Evolutionary conservation across 495 filamentous ascomycete genomes (phyloP).

Genomic region (Annulohypoxylon nitens): DNA sequence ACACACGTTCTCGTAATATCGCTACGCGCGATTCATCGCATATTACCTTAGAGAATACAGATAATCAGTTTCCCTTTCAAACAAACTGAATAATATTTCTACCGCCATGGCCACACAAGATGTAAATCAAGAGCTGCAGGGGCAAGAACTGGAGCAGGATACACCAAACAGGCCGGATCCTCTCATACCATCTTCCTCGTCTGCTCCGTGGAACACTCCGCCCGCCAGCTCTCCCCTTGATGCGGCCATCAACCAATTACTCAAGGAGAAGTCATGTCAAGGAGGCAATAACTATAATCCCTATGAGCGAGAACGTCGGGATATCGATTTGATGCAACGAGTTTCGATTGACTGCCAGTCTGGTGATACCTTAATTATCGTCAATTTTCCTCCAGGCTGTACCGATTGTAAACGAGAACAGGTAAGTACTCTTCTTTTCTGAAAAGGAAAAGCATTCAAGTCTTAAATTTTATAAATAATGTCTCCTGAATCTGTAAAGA

Average conservation of each 20-base stretch:
- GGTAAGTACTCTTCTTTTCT: conserved; percentile 34
- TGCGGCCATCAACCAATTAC: conserved; percentile 25
- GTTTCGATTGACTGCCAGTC: conserved; percentile 53
- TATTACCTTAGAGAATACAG: not conserved
- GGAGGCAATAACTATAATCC: conserved; percentile 6
- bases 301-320: conserved; percentile 35
- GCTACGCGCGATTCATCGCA: not conserved
- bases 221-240: conserved; percentile 17
- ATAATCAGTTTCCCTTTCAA: not conserved
- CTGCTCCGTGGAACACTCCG: not conserved
- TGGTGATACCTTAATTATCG: conserved; percentile 68
- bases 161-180: not conserved
- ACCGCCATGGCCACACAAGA: conserved; percentile 11
- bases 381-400: conserved; percentile 61
- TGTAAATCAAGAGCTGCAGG: not conserved
- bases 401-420: conserved; percentile 40
- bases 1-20: not conserved
- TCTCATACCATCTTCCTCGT: not conserved
- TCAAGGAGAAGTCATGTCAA: conserved; percentile 27
- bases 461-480: not conserved
- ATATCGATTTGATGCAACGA: conserved; percentile 35
- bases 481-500: not conserved
- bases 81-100: not conserved
- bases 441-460: not conserved
- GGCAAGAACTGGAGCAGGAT: not conserved